Conservation (phyloP, 768 basidiomycete species). For the Mycena venus region DNA sequence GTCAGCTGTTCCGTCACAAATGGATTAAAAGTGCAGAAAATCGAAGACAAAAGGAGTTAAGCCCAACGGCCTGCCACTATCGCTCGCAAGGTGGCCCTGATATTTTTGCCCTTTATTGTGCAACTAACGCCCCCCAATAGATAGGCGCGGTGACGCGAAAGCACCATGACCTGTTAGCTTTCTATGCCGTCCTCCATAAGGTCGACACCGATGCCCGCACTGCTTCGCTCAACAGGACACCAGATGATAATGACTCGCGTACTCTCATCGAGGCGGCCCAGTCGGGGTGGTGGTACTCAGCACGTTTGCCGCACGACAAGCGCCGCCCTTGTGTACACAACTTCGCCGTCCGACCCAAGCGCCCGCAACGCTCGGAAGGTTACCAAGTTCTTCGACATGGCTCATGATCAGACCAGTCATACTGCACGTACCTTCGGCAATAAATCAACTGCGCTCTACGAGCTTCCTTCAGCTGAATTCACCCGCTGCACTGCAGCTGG, state of each 20-base stretch:
- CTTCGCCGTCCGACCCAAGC: not conserved
- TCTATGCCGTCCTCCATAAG: not conserved
- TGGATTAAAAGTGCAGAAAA: too few species aligned
- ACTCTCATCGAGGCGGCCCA: not conserved
- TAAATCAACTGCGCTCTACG: not conserved
- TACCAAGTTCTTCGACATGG: not conserved
- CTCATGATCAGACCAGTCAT: not conserved
- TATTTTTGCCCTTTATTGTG: not conserved
- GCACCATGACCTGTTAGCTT: not conserved
- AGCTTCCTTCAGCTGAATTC: not conserved
- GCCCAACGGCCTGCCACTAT: not conserved
- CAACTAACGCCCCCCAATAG: not conserved
- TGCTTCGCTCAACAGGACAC: not conserved
- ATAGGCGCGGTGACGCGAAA: not conserved
- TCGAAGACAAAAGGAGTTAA: too few species aligned
- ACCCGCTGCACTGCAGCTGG: not conserved
- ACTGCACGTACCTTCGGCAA: not conserved
- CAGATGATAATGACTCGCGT: not conserved
- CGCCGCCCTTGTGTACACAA: not conserved
- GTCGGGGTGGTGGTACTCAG: not conserved
- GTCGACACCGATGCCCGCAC: not conserved
- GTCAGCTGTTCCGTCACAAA: too few species aligned
- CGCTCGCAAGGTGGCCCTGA: not conserved
- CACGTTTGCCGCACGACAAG: not conserved
- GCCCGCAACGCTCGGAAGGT: not conserved